Percentiles rank a stretch among this genome's conserved stretches.
Conservation (phyloP, 2,329 filamentous ascomycete species). For the Leptoxyphium fumago region DNA sequence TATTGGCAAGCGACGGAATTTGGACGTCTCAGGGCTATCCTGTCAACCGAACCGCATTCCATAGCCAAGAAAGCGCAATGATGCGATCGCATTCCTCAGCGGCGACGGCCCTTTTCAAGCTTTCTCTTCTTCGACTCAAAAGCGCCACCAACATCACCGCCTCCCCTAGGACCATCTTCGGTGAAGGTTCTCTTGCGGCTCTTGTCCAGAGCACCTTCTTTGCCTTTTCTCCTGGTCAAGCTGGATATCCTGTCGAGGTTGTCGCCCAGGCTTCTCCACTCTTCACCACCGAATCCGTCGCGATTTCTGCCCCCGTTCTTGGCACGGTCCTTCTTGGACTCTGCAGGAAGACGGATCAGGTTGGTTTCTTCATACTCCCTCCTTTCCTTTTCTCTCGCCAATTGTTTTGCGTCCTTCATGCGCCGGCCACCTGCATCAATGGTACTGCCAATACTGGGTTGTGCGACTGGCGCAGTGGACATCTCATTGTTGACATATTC, state of each 20-base stretch:
- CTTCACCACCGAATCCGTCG: slow-evolving; percentile 72
- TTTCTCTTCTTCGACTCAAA: slow-evolving; percentile 52
- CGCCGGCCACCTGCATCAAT: slow-evolving; percentile 62
- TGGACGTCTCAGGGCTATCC: slow-evolving; percentile 1
- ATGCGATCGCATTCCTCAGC: slow-evolving; percentile 4
- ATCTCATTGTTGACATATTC: slow-evolving; percentile 83
- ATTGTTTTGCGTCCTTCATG: slow-evolving; percentile 62
- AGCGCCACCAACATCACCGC: slow-evolving; percentile 52
- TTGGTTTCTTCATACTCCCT: slow-evolving; percentile 84
- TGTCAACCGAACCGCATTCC: background rate
- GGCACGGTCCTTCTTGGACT: slow-evolving; percentile 69
- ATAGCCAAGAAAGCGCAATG: background rate
- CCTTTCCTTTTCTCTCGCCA: slow-evolving; percentile 63
- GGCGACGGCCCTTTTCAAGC: slow-evolving; percentile 24
- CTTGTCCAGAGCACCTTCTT: slow-evolving; percentile 55
- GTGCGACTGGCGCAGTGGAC: slow-evolving; percentile 62
- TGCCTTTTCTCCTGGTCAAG: slow-evolving; percentile 56
- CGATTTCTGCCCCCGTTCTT: slow-evolving; percentile 39
- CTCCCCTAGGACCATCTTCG: slow-evolving; percentile 58
- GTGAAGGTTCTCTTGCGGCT: slow-evolving; percentile 66
- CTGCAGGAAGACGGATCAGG: slow-evolving; percentile 71
- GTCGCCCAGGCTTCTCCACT: slow-evolving; percentile 75
- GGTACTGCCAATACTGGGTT: slow-evolving; percentile 84
- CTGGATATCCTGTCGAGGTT: slow-evolving; percentile 76
- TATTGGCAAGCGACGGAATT: slow-evolving; percentile 1